Conservation (phyloP, 176 grass and related monocot genomes). For the Eragrostis nindensis region DNA sequence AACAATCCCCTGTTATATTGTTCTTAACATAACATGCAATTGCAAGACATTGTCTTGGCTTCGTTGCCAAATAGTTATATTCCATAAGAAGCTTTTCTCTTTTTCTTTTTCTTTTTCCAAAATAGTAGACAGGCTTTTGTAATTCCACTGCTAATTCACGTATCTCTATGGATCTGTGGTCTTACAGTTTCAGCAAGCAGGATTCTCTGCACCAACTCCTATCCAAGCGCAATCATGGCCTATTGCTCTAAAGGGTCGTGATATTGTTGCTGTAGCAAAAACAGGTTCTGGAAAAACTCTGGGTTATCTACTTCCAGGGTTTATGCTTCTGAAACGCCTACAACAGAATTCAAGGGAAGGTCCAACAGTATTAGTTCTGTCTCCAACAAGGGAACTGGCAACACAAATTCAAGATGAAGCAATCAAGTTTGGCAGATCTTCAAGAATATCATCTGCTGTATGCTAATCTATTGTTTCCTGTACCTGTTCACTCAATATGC, state of each 20-base stretch:
- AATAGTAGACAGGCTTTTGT: background rate
- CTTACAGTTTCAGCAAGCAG: constrained; percentile 67
- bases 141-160: background rate
- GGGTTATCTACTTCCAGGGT: constrained; percentile 89
- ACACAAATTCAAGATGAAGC: constrained; percentile 98
- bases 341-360: constrained; percentile 70
- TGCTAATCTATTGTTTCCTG: constrained; percentile 29
- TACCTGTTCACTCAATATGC: constrained; percentile 11
- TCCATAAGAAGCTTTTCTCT: constrained; percentile 25
- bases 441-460: constrained; percentile 82
- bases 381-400: constrained; percentile 91
- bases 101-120: background rate
- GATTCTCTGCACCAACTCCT: constrained; percentile 73
- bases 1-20: constrained; percentile 16
- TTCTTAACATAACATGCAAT: background rate
- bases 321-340: constrained; percentile 69
- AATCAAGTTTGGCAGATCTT: constrained; percentile 85
- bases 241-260: constrained; percentile 71
- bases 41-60: constrained; percentile 24
- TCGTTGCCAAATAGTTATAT: constrained; percentile 2
- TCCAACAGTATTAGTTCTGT: constrained; percentile 80
- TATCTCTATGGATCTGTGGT: constrained; percentile 23
- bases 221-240: constrained; percentile 99
- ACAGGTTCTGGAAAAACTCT: constrained; percentile 97
- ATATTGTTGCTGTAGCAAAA: constrained; percentile 90